Percentiles rank a stretch among this genome's conserved stretches.
Evolutionary conservation across 495 filamentous ascomycete genomes (phyloP).

Genomic region (Thozetella sp.): DNA sequence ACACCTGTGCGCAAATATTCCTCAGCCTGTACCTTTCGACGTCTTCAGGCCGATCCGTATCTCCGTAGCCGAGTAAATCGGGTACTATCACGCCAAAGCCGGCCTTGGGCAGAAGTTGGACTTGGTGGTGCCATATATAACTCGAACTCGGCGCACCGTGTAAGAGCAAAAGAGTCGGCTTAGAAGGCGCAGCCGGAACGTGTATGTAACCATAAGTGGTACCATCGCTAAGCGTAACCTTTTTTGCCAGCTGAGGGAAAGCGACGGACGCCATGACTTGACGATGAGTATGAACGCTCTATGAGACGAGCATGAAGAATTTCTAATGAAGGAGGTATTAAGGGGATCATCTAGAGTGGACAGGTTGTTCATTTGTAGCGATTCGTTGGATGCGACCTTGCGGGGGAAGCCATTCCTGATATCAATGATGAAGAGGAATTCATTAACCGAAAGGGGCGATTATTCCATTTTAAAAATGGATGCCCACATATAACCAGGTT

Average conservation of each 20-base stretch:
- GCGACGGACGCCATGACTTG: slow-evolving; percentile 12
- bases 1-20: slow-evolving; percentile 35
- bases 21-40: slow-evolving; percentile 29
- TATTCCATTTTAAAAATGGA: no score
- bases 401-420: no score
- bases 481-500: no score
- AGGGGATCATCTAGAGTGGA: no score
- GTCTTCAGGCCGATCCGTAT: slow-evolving; percentile 36
- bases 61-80: slow-evolving; percentile 53
- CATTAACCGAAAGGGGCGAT: no score
- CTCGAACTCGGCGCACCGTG: slow-evolving; percentile 44
- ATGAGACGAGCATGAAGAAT: no score
- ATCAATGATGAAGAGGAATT: no score
- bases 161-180: slow-evolving; percentile 40
- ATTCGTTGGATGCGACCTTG: no score
- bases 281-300: no score
- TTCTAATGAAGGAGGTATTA: no score
- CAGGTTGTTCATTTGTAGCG: no score
- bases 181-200: slow-evolving; percentile 14
- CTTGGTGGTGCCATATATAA: slow-evolving; percentile 46
- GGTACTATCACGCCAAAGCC: slow-evolving; percentile 49
- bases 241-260: slow-evolving; percentile 11
- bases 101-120: slow-evolving; percentile 24
- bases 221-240: slow-evolving; percentile 14
- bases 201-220: slow-evolving; percentile 34